Evolutionary conservation across 345 rosid genomes (phyloP).

Genomic region (Boechera stricta): DNA sequence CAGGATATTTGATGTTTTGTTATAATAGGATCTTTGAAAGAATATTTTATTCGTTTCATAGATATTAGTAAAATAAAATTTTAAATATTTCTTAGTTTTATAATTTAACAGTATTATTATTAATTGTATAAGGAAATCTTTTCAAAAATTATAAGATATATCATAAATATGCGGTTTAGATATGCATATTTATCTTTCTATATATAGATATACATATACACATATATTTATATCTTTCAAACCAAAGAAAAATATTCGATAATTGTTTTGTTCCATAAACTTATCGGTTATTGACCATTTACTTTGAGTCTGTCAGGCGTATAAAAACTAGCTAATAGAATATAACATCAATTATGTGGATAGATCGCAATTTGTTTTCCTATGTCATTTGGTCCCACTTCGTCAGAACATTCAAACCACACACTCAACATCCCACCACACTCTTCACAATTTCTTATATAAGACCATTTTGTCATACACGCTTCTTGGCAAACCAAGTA

Average conservation of each 20-base stretch:
- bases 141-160: too few relatives aligned
- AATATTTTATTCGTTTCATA: neutral
- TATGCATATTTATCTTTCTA: neutral
- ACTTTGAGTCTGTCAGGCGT: neutral
- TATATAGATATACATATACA: neutral
- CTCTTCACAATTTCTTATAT: too few relatives aligned
- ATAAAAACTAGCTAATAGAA: neutral
- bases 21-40: too few relatives aligned
- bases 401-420: too few relatives aligned
- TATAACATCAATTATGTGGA: constrained; percentile 7
- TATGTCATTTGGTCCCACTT: neutral
- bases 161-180: neutral
- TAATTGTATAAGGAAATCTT: neutral
- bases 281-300: neutral
- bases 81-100: neutral
- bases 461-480: too few relatives aligned
- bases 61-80: too few relatives aligned
- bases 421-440: too few relatives aligned
- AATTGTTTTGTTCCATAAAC: neutral
- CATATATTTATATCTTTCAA: neutral
- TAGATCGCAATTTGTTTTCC: too few relatives aligned
- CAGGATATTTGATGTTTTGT: too few relatives aligned
- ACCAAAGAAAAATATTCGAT: neutral
- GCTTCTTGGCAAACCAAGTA: neutral
- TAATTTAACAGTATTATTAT: neutral